phyloP scores from a whole-genome alignment of 768 basidiomycete genomes.

The Coprinopsis strossmayeri region DNA sequence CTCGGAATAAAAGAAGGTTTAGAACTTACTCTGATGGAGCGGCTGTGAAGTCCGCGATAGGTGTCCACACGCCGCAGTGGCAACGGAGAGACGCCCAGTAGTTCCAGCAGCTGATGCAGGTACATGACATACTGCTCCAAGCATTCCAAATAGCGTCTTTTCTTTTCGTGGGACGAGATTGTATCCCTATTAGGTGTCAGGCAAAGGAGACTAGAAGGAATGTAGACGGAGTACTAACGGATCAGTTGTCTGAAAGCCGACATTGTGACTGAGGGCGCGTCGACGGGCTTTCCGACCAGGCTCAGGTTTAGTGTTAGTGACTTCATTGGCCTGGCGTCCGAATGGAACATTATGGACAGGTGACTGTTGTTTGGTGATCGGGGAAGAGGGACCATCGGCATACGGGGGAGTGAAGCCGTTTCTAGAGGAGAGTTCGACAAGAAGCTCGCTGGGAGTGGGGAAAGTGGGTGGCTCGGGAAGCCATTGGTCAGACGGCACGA shows the following conservation, averaged over 20 bases:
- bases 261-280: conserved; percentile 47
- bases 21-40: conserved; percentile 53
- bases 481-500: neutral
- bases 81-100: conserved; percentile 40
- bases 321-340: neutral
- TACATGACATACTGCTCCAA: conserved; percentile 66
- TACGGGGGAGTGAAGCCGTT: neutral
- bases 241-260: conserved; percentile 55
- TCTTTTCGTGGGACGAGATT: conserved; percentile 78
- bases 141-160: conserved; percentile 66
- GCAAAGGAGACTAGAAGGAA: conserved; percentile 4
- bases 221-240: conserved; percentile 38
- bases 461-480: conserved; percentile 32
- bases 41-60: conserved; percentile 52
- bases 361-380: neutral
- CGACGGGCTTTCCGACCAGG: conserved; percentile 51
- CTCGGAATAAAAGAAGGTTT: conserved; percentile 5
- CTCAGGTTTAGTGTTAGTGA: neutral
- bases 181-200: conserved; percentile 37
- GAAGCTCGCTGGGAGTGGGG: conserved; percentile 60
- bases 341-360: neutral
- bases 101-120: conserved; percentile 53
- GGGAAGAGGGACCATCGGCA: neutral
- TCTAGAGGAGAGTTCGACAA: conserved; percentile 33
- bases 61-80: conserved; percentile 42